These are phyloP conservation scores for Pseudofabraea citricarpa DNA, from an alignment of 2,329 filamentous ascomycete genomes.

Conservation along the genomic window DNA sequence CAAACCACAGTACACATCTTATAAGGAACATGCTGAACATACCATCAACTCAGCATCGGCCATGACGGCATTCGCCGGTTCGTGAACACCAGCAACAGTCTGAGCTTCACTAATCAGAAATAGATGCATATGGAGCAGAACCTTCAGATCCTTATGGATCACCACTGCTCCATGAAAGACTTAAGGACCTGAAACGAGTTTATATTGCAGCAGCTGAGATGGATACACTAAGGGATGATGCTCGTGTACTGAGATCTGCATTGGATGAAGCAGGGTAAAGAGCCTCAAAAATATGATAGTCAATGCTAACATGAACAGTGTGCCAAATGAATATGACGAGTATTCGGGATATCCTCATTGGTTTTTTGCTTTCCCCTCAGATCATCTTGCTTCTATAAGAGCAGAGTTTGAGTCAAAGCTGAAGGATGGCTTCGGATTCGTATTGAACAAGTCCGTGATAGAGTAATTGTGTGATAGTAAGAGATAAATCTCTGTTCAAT, in stretches of 20 bases:
- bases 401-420: constrained; percentile 7
- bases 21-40: constrained; percentile 30
- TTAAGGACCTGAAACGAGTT: constrained; percentile 26
- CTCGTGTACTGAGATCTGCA: constrained; percentile 24
- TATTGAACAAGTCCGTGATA: constrained; percentile 1
- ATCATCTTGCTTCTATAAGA: constrained; percentile 6
- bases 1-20: constrained; percentile 28
- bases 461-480: too few relatives aligned
- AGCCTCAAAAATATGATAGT: not conserved
- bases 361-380: constrained; percentile 30
- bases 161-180: constrained; percentile 25
- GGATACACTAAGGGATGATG: constrained; percentile 32
- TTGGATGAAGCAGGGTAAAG: constrained; percentile 9
- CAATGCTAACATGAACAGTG: constrained; percentile 13
- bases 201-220: constrained; percentile 27
- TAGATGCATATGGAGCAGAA: constrained; percentile 25
- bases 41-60: constrained; percentile 31
- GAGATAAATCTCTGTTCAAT: too few relatives aligned
- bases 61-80: constrained; percentile 28
- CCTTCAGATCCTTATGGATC: constrained; percentile 28
- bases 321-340: constrained; percentile 25
- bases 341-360: constrained; percentile 32
- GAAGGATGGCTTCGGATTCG: constrained; percentile 10
- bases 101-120: constrained; percentile 2
- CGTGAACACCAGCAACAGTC: not conserved